phyloP scores from a whole-genome alignment of 2,329 filamentous ascomycete genomes.

The Aspergillus awamori region DNA sequence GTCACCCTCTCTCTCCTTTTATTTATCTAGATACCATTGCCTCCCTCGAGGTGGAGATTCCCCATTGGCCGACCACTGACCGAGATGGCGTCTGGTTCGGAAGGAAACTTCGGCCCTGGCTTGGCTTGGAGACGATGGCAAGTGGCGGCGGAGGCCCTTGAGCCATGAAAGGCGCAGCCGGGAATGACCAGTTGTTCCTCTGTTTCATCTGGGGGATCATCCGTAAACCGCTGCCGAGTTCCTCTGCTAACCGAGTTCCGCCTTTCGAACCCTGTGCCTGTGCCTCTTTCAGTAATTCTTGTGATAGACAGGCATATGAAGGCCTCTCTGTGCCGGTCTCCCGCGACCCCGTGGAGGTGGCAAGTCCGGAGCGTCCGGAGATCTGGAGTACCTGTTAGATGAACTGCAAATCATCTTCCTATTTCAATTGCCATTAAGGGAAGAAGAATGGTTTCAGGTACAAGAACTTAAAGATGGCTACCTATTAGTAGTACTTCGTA shows the following conservation, averaged over 20 bases:
- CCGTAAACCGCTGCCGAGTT: slow-evolving; percentile 28
- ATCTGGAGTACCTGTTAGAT: not conserved
- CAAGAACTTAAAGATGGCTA: not conserved
- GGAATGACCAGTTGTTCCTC: not conserved
- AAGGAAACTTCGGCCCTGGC: slow-evolving; percentile 23
- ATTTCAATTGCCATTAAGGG: not conserved
- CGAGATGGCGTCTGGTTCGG: slow-evolving; percentile 21
- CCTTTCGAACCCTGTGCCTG: slow-evolving; percentile 14
- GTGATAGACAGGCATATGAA: not conserved
- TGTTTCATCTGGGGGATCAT: slow-evolving; percentile 26
- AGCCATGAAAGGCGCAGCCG: slow-evolving; percentile 8
- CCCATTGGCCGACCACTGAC: slow-evolving; percentile 14
- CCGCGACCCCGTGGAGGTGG: slow-evolving; percentile 2
- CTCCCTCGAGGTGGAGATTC: slow-evolving; percentile 12
- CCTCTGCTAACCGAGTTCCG: slow-evolving; percentile 29
- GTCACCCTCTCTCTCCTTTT: not conserved
- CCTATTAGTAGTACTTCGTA: not conserved
- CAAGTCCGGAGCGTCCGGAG: not conserved
- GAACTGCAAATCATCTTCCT: not conserved
- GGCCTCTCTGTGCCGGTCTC: not conserved
- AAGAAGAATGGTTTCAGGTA: not conserved
- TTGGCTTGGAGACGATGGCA: slow-evolving; percentile 14
- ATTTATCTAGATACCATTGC: slow-evolving; percentile 17
- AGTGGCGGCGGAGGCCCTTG: slow-evolving; percentile 14
- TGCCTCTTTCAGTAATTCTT: not conserved